Base-by-base conservation (phyloP, 2,329 filamentous ascomycete species). In the Pleomassaria siparia region DNA sequence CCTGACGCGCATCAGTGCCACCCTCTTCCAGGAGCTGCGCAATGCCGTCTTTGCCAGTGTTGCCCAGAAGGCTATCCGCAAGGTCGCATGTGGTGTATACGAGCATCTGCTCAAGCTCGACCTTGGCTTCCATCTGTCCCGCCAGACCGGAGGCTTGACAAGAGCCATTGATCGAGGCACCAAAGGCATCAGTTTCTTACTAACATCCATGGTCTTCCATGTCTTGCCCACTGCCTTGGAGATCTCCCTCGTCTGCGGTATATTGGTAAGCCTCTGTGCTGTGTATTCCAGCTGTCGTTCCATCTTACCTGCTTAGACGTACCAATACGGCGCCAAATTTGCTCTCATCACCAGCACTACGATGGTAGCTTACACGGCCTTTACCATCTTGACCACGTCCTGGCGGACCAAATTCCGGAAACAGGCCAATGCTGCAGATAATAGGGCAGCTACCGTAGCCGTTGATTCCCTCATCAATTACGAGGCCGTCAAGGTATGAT, bases 381-480 rank as follows among this genome's bases (percentile, higher is more conserved):
- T 99, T 65, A 99, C 94, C 7, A 97, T 99, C 59, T 85, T 85
- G 71, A 99, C 94, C 1, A 99, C 94, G 7, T 87, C 94, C 1
- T 99, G 94, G 95, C 82, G 95, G 61, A 99, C 95, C 2, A 95
- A 95, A 70, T 99, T 99, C 71, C 83, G 95, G 39, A 88, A 92
- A 61, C 89, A 95, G 71, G 91, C 94, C 30, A 99, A 99, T 68
- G 90, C 91, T 5, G 95, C 94, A 0, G 95, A 99, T 62, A 99
- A 97, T 72, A 89, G 86, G 67, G 94, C 90, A 0, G 95, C 92
- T 1, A 97, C 92, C 0, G 90, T 97, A 7, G 92, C 92, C 0
- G 91, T 97, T 1, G 94, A 99, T 73, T 96, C 91, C 0, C 76
- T 99, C 42, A 96, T 99, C 77, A 99, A 99, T 75, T 99, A 96